These are phyloP conservation scores for Neopestalotiopsis sp. DNA, from an alignment of 2,329 filamentous ascomycete genomes.

Conservation along the genomic window DNA sequence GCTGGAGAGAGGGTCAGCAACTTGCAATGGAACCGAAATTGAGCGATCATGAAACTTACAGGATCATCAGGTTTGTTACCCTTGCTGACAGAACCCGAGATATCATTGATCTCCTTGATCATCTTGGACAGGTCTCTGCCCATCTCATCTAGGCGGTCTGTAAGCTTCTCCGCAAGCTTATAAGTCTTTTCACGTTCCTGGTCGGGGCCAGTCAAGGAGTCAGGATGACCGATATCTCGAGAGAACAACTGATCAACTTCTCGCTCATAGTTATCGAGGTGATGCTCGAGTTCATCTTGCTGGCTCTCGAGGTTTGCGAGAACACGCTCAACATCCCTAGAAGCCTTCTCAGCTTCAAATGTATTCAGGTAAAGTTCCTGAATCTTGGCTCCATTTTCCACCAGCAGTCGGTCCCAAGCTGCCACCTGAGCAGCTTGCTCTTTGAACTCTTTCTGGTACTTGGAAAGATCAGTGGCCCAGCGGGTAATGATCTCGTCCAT, in stretches of 20 bases:
- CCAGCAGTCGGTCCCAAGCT: constrained; percentile 88
- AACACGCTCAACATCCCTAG: constrained; percentile 91
- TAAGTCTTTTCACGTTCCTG: constrained; percentile 96
- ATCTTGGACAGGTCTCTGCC: constrained; percentile 91
- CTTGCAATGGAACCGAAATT: not conserved
- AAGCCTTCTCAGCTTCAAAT: constrained; percentile 91
- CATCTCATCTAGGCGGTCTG: constrained; percentile 90
- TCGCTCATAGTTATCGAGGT: constrained; percentile 88
- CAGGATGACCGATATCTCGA: constrained; percentile 76
- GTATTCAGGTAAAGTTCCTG: constrained; percentile 91
- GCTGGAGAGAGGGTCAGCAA: constrained; percentile 52
- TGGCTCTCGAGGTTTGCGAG: constrained; percentile 88
- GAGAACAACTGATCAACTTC: constrained; percentile 90
- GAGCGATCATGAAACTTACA: constrained; percentile 59
- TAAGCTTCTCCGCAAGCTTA: constrained; percentile 92
- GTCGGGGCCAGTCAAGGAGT: constrained; percentile 84
- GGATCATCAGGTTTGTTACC: constrained; percentile 87
- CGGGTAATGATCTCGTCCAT: constrained; percentile 99
- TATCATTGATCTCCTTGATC: constrained; percentile 97
- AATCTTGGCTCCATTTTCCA: constrained; percentile 95
- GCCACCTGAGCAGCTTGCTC: constrained; percentile 86
- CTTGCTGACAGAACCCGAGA: constrained; percentile 88
- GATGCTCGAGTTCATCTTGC: constrained; percentile 86
- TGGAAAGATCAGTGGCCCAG: constrained; percentile 93
- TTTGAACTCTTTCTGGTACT: constrained; percentile 97